These are phyloP conservation scores for Termitomyces sp. DNA, from an alignment of 768 basidiomycete genomes.

Conservation along the genomic window DNA sequence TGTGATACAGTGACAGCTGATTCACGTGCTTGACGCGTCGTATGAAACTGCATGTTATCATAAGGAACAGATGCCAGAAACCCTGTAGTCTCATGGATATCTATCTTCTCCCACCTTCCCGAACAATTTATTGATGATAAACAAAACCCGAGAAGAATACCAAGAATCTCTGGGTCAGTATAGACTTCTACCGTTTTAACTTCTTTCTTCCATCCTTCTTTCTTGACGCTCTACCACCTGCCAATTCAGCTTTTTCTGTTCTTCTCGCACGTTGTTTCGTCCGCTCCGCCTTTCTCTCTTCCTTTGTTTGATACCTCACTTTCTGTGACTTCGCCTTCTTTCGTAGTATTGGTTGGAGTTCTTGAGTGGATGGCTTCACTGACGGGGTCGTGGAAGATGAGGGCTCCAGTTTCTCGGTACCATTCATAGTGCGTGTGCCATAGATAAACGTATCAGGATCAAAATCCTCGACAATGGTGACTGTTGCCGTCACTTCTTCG, in stretches of 20 bases:
- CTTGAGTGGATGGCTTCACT: neutral
- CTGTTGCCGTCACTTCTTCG: conserved; percentile 81
- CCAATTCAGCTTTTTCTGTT: conserved; percentile 66
- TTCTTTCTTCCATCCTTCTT: conserved; percentile 23
- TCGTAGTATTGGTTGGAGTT: conserved; percentile 10
- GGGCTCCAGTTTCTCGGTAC: neutral
- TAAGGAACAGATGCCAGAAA: neutral
- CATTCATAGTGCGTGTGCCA: conserved; percentile 25
- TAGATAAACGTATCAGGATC: conserved; percentile 62
- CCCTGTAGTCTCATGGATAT: neutral
- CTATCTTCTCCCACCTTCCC: neutral
- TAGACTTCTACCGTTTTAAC: conserved; percentile 12
- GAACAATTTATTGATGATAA: too few relatives aligned
- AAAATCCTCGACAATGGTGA: conserved; percentile 90
- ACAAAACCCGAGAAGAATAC: neutral
- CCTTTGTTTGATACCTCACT: conserved; percentile 66
- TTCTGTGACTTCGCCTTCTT: conserved; percentile 32
- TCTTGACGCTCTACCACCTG: conserved; percentile 56
- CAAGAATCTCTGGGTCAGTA: neutral
- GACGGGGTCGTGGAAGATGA: neutral
- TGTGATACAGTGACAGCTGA: neutral
- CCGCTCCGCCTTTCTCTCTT: conserved; percentile 54
- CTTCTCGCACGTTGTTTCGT: conserved; percentile 59
- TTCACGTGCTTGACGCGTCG: neutral
- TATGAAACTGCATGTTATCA: neutral